Percentiles rank a stretch among this genome's conserved stretches.
phyloP scores from a whole-genome alignment of 495 filamentous ascomycete species.

The Alectoria sarmentosa region DNA sequence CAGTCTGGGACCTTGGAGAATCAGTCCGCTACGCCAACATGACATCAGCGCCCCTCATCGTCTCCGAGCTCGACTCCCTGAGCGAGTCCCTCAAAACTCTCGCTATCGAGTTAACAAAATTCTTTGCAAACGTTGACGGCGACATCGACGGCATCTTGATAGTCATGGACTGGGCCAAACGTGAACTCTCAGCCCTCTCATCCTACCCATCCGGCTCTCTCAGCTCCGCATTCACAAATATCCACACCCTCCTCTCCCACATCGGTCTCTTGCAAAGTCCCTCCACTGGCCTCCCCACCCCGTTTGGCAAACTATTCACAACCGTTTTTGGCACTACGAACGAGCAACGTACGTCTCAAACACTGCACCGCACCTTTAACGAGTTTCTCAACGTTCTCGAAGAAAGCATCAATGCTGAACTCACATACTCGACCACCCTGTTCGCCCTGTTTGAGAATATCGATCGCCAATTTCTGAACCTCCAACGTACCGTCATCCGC shows the following conservation, averaged over 20 bases:
- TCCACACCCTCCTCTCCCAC: slow-evolving; percentile 65
- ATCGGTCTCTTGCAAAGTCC: slow-evolving; percentile 63
- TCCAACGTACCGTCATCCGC: slow-evolving; percentile 77
- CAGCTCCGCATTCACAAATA: slow-evolving; percentile 63
- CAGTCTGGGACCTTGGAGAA: slow-evolving; percentile 88
- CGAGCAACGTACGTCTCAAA: slow-evolving; percentile 68
- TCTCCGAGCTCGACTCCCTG: slow-evolving; percentile 72
- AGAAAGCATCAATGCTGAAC: slow-evolving; percentile 76
- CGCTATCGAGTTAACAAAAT: slow-evolving; percentile 72
- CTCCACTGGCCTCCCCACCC: slow-evolving; percentile 52
- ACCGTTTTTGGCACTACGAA: slow-evolving; percentile 71
- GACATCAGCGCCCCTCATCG: slow-evolving; percentile 79
- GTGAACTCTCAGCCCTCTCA: slow-evolving; percentile 60
- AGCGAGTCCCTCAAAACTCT: slow-evolving; percentile 76
- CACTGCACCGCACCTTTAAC: slow-evolving; percentile 77
- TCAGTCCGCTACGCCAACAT: slow-evolving; percentile 82
- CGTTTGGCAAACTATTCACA: slow-evolving; percentile 55
- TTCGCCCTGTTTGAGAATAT: slow-evolving; percentile 82
- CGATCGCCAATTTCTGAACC: slow-evolving; percentile 79
- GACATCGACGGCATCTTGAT: slow-evolving; percentile 87
- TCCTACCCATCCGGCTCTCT: slow-evolving; percentile 50
- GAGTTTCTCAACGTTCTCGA: slow-evolving; percentile 83
- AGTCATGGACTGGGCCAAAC: slow-evolving; percentile 90
- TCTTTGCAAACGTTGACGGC: slow-evolving; percentile 86
- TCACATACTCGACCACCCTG: slow-evolving; percentile 65